Base-by-base conservation (phyloP, 139 green algal species). In the Closterium sp. region DNA sequence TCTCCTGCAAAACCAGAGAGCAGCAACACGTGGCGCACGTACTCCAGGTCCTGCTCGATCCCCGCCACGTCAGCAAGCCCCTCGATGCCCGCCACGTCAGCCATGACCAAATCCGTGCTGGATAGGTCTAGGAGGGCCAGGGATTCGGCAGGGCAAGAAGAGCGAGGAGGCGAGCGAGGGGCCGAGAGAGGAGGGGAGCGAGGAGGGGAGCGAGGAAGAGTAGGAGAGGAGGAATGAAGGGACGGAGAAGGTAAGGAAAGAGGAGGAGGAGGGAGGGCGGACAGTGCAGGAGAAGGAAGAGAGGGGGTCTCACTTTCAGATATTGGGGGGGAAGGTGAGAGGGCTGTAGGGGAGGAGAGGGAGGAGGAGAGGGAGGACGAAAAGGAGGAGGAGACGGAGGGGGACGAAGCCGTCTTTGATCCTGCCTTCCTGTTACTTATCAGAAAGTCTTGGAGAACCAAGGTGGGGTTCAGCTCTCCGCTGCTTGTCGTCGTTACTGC, bases 41-140 rank as follows among this genome's bases (percentile, higher is more conserved):
- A 91, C 55, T 91, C 88, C 88, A 91, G 33, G n/a, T 91, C 88
- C 38, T 91, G 88, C 88, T 91, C 88, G 36, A 91, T 91, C 23
- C 88, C 88, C 33, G 69, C 87, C 21, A 90, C 34, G 34, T 90
- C 87, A 69, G 43, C 43, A 16, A 69, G 43, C 43, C 43, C 43
- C 43, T 6, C 43, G 43, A 3, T 28, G 21, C 12, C 43, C 23
- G 43, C 43, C 43, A 69, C 43, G 43, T 69, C 43, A 69, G 43
- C 43, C 3, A 69, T 12, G 4, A 69, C 43, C 0, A 16, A 69
- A 5, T 69, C 12, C 10, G 43, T 69, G 43, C 43, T 69, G 5
- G 43, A 69, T 28, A 69, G 43, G 43, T 69, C 43, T 16, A 69
- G 43, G 23, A 69, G 43, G 23, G 43, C 43, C 43, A 69, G 43